Base-by-base conservation (phyloP, 352 stramenopile genomes). In the Pelagophyceae sp. region DNA sequence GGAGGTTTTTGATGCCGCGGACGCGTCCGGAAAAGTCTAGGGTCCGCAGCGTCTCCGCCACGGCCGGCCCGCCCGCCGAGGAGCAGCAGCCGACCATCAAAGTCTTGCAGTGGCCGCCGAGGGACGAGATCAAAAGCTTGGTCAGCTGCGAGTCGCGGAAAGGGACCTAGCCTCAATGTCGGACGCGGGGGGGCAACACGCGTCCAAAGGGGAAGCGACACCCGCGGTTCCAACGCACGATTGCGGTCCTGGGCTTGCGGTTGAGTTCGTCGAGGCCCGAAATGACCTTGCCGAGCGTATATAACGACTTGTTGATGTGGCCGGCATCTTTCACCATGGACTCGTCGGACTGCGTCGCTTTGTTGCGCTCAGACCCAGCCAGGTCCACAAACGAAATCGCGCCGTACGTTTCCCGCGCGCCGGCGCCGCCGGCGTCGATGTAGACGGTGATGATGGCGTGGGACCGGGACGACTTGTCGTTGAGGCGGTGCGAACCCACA, bases 261-360 rank as follows among this genome's bases (percentile, higher is more conserved):
- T 25, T 27, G 29, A 37, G 61, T 23, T 23, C 23, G n/a, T 71
- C 61, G 3, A 71, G 33, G n/a, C 61, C 61, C n/a, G 15, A 6
- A 31, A 92, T 90, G 63, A 92, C 87, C 72, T 92, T 85, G 20
- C 87, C 87, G 1, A 92, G 81, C 29, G 83, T 77, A 38, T 79
- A 88, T 19, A 92, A 77, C 38, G 81, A 88, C 75, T 95, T 94
- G 85, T 97, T 96, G 83, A 97, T 96, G 79, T 94, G 95, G 71
- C 94, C 89, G 58, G 92, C 91, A 75, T 97, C 92, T 75, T 96
- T 95, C 3, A 97, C 80, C 61, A 71, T 71, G 20, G 88, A 83
- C 77, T 91, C 87, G 67, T 92, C 86, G 5, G 91, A 91, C 0
- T 89, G 88, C 0, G 92, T 95, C 84, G 95, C 94, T 27, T 71